Evolutionary conservation across 2,329 filamentous ascomycete species (phyloP), one percentile per base, ranked within the genome.

Genomic region (Thelonectria discophora): DNA sequence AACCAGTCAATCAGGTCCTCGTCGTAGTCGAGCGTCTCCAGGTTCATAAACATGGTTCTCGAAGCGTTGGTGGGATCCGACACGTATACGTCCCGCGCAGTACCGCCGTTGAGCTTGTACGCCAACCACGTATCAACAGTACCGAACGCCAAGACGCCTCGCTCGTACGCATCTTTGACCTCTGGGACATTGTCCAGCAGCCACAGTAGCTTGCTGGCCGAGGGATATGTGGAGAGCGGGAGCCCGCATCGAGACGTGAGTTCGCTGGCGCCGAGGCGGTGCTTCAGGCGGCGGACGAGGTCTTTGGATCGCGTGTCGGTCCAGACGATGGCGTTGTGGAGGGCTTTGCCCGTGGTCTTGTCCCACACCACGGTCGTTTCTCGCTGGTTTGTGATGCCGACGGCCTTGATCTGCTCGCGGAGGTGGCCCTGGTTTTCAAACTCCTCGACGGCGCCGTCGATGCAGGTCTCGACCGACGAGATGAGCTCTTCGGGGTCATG

Each of bases 351-450:
- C 0, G 90, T 93, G 67, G 87, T 85, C 73, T 82, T 86, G 75
- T 94, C 90, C 91, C 91, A 94, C 55, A 92, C 87, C 1, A 94
- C 82, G 3, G 90, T 91, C 7, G 92, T 94, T 77, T 95, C 92
- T 74, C 92, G 85, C 80, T 95, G 92, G 76, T 92, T 94, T 67
- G 92, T 93, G 74, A 95, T 90, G 53, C 92, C 92, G 64, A 94
- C 83, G 9, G 90, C 86, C 74, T 86, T 88, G 74, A 95, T 92
- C 71, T 91, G 87, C 54, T 83, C 80, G 65, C 84, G 82, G 46
- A 84, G 84, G 77, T 93, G 86, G 47, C 91, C 91, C 63, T 87
- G 80, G 18, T 85, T 83, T 58, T 90, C 79, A 76, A 94, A 94
- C 7, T 85, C 79, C 67, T 88, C 83, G 51, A 90, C 87, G 2